These are phyloP conservation scores for Aciculoconidium aculeatum DNA, from an alignment of 805 yeast species.

Conservation along the genomic window DNA sequence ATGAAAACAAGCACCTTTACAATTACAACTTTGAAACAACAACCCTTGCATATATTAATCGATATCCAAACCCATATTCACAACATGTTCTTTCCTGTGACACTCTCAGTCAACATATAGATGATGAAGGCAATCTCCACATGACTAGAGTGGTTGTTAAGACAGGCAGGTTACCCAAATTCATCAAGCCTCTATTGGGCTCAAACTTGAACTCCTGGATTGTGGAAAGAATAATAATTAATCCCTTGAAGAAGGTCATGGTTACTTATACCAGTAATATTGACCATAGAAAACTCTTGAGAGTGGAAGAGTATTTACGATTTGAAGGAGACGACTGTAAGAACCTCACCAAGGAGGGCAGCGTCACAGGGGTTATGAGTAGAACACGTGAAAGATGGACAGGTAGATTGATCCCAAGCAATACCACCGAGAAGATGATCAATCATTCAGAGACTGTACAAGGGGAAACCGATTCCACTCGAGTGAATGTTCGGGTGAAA, in stretches of 20 bases:
- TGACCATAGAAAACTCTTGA: conserved; percentile 73
- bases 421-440: no score
- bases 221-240: conserved; percentile 69
- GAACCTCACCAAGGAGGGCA: conserved; percentile 36
- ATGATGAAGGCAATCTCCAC: conserved; percentile 56
- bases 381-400: no score
- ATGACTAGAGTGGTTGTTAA: conserved; percentile 73
- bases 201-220: conserved; percentile 65
- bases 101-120: conserved; percentile 58
- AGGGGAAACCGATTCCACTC: conserved; percentile 24
- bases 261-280: conserved; percentile 72
- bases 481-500: conserved; percentile 55
- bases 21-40: conserved; percentile 66
- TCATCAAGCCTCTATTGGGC: conserved; percentile 73
- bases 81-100: conserved; percentile 81
- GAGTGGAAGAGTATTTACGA: conserved; percentile 75
- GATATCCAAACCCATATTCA: conserved; percentile 71
- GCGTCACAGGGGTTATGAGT: conserved; percentile 40
- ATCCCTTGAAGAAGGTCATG: conserved; percentile 52
- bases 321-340: no score
- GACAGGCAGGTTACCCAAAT: conserved; percentile 72
- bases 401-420: no score
- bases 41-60: conserved; percentile 62
- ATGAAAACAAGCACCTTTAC: conserved; percentile 50
- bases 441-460: no score